Percentiles rank a stretch among this genome's conserved stretches.
phyloP scores from a whole-genome alignment of 306 rosid species.

The Fragaria nilgerrensis region DNA sequence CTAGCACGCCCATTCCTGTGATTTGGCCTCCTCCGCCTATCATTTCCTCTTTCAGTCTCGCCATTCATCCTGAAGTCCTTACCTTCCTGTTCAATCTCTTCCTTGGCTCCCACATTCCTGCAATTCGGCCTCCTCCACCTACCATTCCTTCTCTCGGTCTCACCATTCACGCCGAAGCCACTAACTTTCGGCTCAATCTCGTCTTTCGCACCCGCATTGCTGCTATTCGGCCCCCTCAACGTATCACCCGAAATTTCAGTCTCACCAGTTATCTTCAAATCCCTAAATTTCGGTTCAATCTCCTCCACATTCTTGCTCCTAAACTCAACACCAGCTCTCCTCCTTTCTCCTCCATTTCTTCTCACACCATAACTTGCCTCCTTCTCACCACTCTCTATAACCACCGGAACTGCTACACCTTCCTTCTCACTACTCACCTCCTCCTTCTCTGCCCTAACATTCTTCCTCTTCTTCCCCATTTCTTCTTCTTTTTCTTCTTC shows the following conservation, averaged over 20 bases:
- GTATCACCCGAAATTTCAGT: background rate
- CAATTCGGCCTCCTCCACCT: background rate
- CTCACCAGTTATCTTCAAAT: slow-evolving; percentile 3
- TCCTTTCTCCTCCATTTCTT: slow-evolving; percentile 12
- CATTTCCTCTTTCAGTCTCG: slow-evolving; percentile 4
- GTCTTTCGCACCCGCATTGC: background rate
- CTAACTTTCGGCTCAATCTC: slow-evolving; percentile 26
- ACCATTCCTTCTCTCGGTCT: background rate
- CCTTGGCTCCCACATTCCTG: background rate
- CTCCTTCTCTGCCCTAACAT: background rate
- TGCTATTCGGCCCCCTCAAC: background rate
- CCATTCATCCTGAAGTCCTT: slow-evolving; percentile 22
- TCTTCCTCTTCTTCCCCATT: background rate
- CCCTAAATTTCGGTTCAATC: slow-evolving; percentile 28
- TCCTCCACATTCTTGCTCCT: slow-evolving; percentile 11
- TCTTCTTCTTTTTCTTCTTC: background rate
- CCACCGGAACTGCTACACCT: background rate
- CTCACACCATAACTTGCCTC: slow-evolving; percentile 10
- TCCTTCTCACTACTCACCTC: slow-evolving; percentile 9
- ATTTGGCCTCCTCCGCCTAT: background rate
- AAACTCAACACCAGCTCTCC: background rate
- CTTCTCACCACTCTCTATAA: background rate
- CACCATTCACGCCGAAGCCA: background rate
- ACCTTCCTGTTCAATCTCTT: slow-evolving; percentile 30
- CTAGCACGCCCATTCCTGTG: background rate